A percentile compares a stretch with the other conserved stretches of the same genome.
These are phyloP conservation scores for Astrothelium macrocarpum DNA, from an alignment of 495 filamentous ascomycete genomes.

Conservation along the genomic window DNA sequence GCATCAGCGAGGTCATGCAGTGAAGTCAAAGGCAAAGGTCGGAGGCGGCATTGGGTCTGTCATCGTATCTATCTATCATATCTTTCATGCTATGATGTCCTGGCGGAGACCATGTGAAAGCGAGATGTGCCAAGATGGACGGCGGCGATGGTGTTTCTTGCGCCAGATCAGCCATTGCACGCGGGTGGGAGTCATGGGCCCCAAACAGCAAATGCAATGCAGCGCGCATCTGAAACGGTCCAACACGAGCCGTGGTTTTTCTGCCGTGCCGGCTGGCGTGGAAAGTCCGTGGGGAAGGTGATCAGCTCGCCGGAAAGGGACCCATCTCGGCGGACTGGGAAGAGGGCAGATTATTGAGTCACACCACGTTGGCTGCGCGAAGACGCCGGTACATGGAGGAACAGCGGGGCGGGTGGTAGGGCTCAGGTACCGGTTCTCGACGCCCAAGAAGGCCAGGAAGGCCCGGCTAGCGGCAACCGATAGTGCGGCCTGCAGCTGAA, in stretches of 20 bases:
- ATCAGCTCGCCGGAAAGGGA: background rate
- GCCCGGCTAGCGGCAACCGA: background rate
- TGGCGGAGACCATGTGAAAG: no score
- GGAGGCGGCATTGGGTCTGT: no score
- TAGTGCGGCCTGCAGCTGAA: constrained; percentile 1
- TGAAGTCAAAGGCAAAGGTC: no score
- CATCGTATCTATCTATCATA: no score
- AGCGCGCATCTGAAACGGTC: background rate
- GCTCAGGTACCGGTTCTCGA: constrained; percentile 3
- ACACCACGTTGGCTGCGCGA: background rate
- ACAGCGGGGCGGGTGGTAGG: background rate
- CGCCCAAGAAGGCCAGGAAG: background rate
- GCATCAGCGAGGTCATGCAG: background rate
- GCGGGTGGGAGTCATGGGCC: no score
- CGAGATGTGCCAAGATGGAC: no score
- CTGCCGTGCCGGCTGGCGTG: background rate
- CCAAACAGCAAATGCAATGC: background rate
- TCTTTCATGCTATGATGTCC: no score
- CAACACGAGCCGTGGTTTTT: background rate
- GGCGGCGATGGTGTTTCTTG: no score
- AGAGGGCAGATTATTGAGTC: background rate
- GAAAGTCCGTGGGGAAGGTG: background rate
- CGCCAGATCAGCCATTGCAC: no score
- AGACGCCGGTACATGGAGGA: background rate
- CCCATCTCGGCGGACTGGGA: background rate